Base-by-base conservation (phyloP, 2,329 filamentous ascomycete genomes). In the Leptographium galeiforme region DNA sequence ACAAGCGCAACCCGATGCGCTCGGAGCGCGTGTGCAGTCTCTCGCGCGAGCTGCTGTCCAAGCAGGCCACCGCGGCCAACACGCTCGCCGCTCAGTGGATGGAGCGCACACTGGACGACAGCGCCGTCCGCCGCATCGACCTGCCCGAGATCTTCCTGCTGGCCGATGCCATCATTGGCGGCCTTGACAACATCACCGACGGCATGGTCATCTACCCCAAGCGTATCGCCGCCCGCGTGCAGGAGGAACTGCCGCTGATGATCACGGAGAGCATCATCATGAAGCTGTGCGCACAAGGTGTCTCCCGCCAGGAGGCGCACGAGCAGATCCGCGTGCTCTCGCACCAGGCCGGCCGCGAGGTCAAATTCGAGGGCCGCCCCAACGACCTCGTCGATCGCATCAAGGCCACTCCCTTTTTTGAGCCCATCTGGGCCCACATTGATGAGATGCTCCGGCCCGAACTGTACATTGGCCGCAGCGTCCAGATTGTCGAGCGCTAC, bases 311-410 rank as follows among this genome's bases (percentile, higher is more conserved):
- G 65, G 86, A 90, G 19, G 85, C 87, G 1, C 89, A 95, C 68
- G 89, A 95, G 70, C 73, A 90, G 67, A 90, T 95, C 61, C 84
- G 84, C 6, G 85, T 95, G 2, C 75, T 95, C 44, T 86, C 79
- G 1, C 84, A 89, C 68, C 74, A 94, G 68, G 87, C 88, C 0
- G 78, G 75, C 39, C 72, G 75, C 32, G 80, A 84, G 4, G 55
- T 57, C 16, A 55, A 57, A 48, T 38, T 30, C 34, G 47, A 56
- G 66, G 87, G 87, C 34, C 81, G 82, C 60, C 71, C 78, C 50
- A 96, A 95, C 63, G 88, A 95, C 64, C 74, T 95, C 2, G 80
- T 95, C 12, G 81, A 87, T 57, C 73, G 89, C 16, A 89, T 95
- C 64, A 79, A 78, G 64, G 72, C 69, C 50, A 84, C 75, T 38